Evolutionary conservation across 345 rosid genomes (phyloP).

Genomic region (Theobroma cacao): DNA sequence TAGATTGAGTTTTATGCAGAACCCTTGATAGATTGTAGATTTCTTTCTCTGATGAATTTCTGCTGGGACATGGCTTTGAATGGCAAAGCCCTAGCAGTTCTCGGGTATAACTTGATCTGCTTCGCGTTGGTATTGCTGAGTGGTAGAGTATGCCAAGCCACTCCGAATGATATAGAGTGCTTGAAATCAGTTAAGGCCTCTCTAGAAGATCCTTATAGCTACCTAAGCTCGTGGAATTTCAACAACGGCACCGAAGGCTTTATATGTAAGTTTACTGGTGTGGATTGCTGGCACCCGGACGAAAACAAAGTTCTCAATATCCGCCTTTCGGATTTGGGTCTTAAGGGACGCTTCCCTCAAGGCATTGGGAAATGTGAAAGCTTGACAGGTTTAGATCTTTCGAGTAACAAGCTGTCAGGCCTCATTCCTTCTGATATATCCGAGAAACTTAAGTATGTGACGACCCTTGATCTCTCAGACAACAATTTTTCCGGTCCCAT

Average conservation of each 20-base stretch:
- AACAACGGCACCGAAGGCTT: conserved; percentile 13
- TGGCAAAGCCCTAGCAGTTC: no score
- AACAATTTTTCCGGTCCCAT: conserved; percentile 34
- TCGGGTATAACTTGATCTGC: no score
- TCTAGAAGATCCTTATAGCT: background rate
- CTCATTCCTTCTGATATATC: conserved; percentile 8
- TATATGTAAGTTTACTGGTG: conserved; percentile 23
- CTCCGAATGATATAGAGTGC: background rate
- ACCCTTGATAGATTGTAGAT: no score
- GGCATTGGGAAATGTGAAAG: conserved; percentile 18
- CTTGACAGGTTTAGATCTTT: conserved; percentile 9
- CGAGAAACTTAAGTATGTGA: background rate
- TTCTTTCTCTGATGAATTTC: no score
- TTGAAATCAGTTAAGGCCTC: background rate
- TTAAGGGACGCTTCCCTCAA: conserved; percentile 27
- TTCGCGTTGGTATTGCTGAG: background rate
- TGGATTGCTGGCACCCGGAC: conserved; percentile 8
- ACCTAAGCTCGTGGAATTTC: conserved; percentile 16
- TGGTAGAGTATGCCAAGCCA: background rate
- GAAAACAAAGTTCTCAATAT: conserved; percentile 15
- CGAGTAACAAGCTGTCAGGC: conserved; percentile 23
- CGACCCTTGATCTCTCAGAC: conserved; percentile 20
- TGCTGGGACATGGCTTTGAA: no score
- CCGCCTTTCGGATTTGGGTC: conserved; percentile 16
- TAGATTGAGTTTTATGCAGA: no score